Evolutionary conservation across 2,329 filamentous ascomycete species (phyloP), one percentile per base, ranked within the genome.

Genomic region (Xylariaceae sp.): DNA sequence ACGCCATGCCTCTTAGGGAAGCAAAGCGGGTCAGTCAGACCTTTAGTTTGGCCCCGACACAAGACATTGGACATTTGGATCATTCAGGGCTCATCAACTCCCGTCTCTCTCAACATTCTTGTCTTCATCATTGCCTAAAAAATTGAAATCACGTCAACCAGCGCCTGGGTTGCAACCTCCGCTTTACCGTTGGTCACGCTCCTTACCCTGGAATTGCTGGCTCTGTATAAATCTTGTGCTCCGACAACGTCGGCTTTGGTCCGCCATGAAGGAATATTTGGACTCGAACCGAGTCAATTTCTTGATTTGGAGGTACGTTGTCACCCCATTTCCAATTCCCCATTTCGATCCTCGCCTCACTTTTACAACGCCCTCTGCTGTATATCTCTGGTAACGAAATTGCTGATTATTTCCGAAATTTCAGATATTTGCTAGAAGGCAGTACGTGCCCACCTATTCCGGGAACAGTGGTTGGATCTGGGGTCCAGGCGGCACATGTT

Each of bases 271-370:
- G 67, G 75, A 79, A 66, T 70, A 70, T 58, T 69, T 83, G 56
- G 74, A 80, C 70, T 80, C 76, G 51, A 72, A 82, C 63, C 71
- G 75, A 69, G 68, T 82, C 71, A 83, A 82, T 69, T 82, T 77
- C 70, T 71, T 83, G 62, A 71, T 83, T 60, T 83, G 78, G 78
- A 80, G 76, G 78, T 83, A 70, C 64, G 78, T 73, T 56, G 50
- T 54, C 52, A 51, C 47, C 50, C 43, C 41, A 39, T 42, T 40
- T 34, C 47, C 36, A 5, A 28, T 37, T 43, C 30, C 40, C 34
- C 40, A 44, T 32, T 39, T 41, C 36, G 38, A 43, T 37, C 37
- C 36, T 42, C 46, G 31, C 38, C 29, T 38, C 31, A 39, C 35
- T 23, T 39, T 38, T 31, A 39, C 37, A 19, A 36, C 43, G 38